Evolutionary conservation across 2,329 filamentous ascomycete genomes (phyloP), one percentile per base, ranked within the genome.

Genomic region (Xylariaceae sp.): DNA sequence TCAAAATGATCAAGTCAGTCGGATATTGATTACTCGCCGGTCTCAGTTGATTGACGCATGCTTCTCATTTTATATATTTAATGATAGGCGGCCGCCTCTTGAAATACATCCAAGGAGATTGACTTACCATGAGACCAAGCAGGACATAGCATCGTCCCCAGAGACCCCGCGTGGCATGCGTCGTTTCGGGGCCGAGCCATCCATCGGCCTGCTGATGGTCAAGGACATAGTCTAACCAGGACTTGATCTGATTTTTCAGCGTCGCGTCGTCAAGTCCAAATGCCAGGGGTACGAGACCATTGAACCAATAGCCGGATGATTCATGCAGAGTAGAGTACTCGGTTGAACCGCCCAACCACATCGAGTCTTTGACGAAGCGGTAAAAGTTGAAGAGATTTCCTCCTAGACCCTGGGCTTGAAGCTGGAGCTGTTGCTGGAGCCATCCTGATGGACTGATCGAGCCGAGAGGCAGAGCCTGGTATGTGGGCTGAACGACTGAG

Each of bases 271-370:
- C 65, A 4, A 76, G 59, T 0, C 61, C 62, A 48, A 75, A 81
- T 1, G 78, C 76, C 20, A 81, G 66, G 17, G 78, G 76, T 2
- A 82, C 76, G 1, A 80, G 64, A 3, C 70, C 73, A 53, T 81
- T 80, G 55, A 79, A 75, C 74, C 77, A 80, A 57, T 80, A 80
- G 0, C 76, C 74, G 22, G 73, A 69, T 2, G 70, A 74, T 61
- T 82, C 78, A 52, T 79, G 70, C 2, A 80, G 62, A 20, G 61
- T 61, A 12, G 69, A 76, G 54, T 81, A 81, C 52, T 80, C 76
- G 3, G 64, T 56, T 23, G 64, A 54, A 5, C 76, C 75, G 3
- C 75, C 76, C 2, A 76, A 56, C 76, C 76, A 82, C 14, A 64
- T 63, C 4, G 68, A 72, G 47, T 77, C 58, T 4, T 68, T 65